These are phyloP conservation scores for Fusarium citri DNA, from an alignment of 2,329 filamentous ascomycete species.

Conservation along the genomic window DNA sequence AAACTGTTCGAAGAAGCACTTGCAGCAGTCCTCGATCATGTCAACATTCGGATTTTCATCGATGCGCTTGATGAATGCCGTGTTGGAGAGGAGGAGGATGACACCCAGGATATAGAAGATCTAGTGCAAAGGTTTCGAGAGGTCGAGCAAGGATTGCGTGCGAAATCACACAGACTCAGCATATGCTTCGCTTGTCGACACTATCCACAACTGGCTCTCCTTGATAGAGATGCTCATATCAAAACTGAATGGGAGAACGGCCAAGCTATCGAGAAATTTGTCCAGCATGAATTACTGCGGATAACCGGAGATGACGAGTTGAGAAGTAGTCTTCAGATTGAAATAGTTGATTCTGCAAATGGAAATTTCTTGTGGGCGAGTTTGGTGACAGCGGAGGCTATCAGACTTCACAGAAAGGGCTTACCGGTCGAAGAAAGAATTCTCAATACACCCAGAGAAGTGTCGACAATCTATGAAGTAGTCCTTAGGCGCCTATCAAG, in stretches of 20 bases:
- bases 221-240: too few species aligned
- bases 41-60: neutral
- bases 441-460: neutral
- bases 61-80: neutral
- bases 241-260: neutral
- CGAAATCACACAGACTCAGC: neutral
- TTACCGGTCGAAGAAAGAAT: neutral
- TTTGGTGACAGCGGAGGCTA: neutral
- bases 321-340: neutral
- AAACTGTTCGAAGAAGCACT: neutral
- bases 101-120: neutral
- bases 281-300: neutral
- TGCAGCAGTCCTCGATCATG: neutral
- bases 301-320: neutral
- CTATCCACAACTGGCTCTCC: neutral
- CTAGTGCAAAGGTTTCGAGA: neutral
- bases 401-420: neutral
- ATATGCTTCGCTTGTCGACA: neutral
- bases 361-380: neutral
- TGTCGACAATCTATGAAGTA: neutral
- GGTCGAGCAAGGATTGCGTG: accelerated
- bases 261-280: neutral
- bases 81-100: neutral
- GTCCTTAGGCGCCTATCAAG: accelerated
- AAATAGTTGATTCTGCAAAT: neutral